A percentile compares a stretch with the other conserved stretches of the same genome.
Conservation (phyloP, 2,329 filamentous ascomycete genomes). For the Fonsecaea multimorphosa region DNA sequence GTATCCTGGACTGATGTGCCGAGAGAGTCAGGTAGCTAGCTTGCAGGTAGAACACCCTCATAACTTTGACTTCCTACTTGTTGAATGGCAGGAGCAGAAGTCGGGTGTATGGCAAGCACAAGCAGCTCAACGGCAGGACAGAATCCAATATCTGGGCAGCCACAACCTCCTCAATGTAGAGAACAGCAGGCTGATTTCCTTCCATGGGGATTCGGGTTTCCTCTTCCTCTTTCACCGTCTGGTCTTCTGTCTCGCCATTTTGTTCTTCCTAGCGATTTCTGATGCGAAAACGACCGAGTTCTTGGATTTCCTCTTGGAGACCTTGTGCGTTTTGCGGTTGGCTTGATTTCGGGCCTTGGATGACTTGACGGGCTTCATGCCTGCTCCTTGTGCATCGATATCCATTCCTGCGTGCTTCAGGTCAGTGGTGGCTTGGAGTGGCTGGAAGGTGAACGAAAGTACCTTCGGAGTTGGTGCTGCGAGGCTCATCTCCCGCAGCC, state of each 20-base stretch:
- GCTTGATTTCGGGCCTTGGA: slow-evolving; percentile 14
- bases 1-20: neutral
- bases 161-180: neutral
- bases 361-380: slow-evolving; percentile 27
- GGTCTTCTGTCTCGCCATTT: slow-evolving; percentile 28
- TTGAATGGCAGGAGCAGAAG: neutral
- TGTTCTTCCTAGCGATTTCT: slow-evolving; percentile 32
- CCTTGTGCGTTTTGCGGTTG: slow-evolving; percentile 31
- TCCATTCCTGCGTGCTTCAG: slow-evolving; percentile 29
- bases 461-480: slow-evolving; percentile 45
- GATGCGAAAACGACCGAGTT: slow-evolving; percentile 37
- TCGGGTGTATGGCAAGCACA: neutral
- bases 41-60: neutral
- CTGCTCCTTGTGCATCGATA: slow-evolving; percentile 29
- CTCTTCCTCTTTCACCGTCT: slow-evolving; percentile 23
- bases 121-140: neutral
- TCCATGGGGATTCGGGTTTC: neutral
- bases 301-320: slow-evolving; percentile 36
- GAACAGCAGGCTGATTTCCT: neutral
- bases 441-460: neutral
- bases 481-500: slow-evolving; percentile 53
- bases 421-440: neutral
- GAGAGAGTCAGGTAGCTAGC: neutral
- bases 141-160: neutral
- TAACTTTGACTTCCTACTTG: neutral